Evolutionary conservation across 139 green algal species (phyloP), one percentile per base, ranked within the genome.

Genomic region (Chlorella sp.): DNA sequence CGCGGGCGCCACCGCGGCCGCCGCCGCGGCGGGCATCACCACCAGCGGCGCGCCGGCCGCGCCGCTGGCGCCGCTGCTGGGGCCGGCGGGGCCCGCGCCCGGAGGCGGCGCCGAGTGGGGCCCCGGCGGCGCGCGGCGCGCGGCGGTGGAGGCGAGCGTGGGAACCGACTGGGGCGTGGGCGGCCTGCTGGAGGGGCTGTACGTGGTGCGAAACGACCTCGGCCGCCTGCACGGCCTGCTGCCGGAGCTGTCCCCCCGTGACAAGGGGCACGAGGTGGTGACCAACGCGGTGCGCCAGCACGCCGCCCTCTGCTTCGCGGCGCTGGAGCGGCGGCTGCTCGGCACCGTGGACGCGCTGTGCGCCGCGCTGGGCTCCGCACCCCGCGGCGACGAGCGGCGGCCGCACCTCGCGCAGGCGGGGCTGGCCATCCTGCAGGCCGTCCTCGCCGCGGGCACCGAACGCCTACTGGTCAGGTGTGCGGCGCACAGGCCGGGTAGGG

Each of bases 151-250:
- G 21, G 72, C 46, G 27, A 60, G 59, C 43, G 41, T 62, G 19
- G 45, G 45, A 5, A 35, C 74, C 42, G 88, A 93, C 77, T 95
- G 90, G 90, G 89, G 90, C 19, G 66, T 87, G 23, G 80, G 84
- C 2, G 43, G 45, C 8, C 77, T 90, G 64, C 48, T 79, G 38
- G 60, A 89, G 75, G 86, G 81, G 0, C 81, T 96, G 77, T 83
- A 83, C n/a, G 83, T 83, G 15, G 62, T 93, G 29, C 82, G 71
- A 29, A 87, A 79, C 29, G 90, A 93, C 73, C 69, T 93, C 36
- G 62, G 70, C 41, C 84, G 88, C 31, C 62, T 95, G 46, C 74
- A 90, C 48, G 71, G 50, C 33, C 70, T 90, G 60, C 85, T 95
- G 65, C 91, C 89, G 8, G 91, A 95, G 74, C 80, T 94, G 42